Conservation (phyloP, 164 flowering plant genomes). For the Vitis vinifera region DNA sequence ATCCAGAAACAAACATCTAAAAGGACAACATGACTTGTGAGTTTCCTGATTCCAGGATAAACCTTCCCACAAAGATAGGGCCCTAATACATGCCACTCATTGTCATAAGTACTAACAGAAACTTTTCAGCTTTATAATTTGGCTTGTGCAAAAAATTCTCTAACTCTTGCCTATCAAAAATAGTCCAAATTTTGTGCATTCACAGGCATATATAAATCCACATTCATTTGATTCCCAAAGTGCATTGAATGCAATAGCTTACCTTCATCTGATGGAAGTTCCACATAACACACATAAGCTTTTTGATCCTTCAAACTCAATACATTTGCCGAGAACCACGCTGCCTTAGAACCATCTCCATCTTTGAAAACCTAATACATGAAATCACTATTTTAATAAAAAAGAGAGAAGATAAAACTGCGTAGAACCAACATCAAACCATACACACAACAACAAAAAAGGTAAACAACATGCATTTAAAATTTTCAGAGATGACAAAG, state of each 20-base stretch:
- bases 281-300: constrained; percentile 61
- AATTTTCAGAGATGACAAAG: not conserved
- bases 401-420: not conserved
- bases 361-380: constrained; percentile 62
- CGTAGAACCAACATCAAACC: not conserved
- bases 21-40: too few relatives aligned
- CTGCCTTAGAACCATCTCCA: constrained; percentile 47
- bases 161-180: not conserved
- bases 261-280: constrained; percentile 60
- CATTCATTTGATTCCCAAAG: too few relatives aligned
- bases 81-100: too few relatives aligned
- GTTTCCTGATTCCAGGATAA: too few relatives aligned
- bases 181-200: not conserved
- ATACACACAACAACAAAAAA: not conserved
- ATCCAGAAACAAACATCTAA: too few relatives aligned
- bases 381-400: constrained; percentile 6
- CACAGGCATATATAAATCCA: too few relatives aligned
- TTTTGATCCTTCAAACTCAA: constrained; percentile 63
- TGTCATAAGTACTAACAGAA: too few relatives aligned
- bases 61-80: too few relatives aligned
- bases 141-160: too few relatives aligned
- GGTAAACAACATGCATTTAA: too few relatives aligned
- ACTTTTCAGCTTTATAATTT: too few relatives aligned
- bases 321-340: constrained; percentile 77
- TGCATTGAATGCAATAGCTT: not conserved